Evolutionary conservation across 495 filamentous ascomycete genomes (phyloP).

Genomic region (Sabuloglossum arenarium): DNA sequence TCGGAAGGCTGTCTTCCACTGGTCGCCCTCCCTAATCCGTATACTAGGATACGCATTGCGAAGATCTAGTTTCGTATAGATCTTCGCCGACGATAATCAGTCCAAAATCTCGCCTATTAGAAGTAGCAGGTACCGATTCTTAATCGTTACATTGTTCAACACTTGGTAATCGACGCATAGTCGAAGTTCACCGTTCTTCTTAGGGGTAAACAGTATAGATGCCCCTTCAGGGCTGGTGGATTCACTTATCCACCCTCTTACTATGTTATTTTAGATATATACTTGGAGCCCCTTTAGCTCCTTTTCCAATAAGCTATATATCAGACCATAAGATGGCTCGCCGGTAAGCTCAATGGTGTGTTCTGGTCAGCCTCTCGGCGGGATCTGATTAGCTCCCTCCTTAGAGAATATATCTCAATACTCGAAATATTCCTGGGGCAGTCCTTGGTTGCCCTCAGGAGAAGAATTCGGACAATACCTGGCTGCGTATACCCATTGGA

Average conservation of each 20-base stretch:
- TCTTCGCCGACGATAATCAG: neutral
- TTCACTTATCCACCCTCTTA: neutral
- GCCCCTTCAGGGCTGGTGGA: neutral
- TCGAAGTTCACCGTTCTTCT: constrained; percentile 2
- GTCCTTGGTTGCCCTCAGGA: no score
- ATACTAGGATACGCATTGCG: constrained; percentile 1
- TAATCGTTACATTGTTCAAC: constrained; percentile 1
- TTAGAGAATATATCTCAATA: constrained; percentile 1
- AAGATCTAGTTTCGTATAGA: constrained; percentile 7
- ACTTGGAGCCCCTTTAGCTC: constrained; percentile 4
- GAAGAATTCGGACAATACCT: neutral
- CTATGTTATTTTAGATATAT: neutral
- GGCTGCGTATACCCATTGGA: neutral
- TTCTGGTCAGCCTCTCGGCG: neutral
- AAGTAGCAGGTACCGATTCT: neutral
- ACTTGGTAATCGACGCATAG: constrained; percentile 2
- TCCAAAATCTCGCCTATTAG: neutral
- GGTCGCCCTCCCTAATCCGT: constrained; percentile 4
- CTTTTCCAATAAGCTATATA: constrained; percentile 7
- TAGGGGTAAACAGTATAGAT: constrained; percentile 7
- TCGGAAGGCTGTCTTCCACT: constrained; percentile 13
- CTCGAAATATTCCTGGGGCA: neutral
- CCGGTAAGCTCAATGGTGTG: constrained; percentile 5
- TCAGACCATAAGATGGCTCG: constrained; percentile 3
- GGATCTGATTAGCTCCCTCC: neutral